These are phyloP conservation scores for Jatropha curcas DNA, from an alignment of 345 rosid species.

Conservation along the genomic window DNA sequence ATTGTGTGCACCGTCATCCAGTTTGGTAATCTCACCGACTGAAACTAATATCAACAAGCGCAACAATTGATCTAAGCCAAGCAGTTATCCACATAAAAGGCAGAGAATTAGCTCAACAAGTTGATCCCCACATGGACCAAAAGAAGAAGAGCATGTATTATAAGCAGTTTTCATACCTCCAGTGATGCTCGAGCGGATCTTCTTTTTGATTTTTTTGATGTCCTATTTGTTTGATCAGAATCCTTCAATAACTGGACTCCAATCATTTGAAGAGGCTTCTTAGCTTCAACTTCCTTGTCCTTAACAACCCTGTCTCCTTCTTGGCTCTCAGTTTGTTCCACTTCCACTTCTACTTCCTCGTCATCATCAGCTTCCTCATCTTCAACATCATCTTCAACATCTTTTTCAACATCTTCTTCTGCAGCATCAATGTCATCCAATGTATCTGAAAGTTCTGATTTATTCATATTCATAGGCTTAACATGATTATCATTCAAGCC, in stretches of 20 bases:
- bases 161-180: conserved; percentile 47
- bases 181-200: conserved; percentile 55
- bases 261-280: conserved; percentile 87
- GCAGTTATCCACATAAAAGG: neutral
- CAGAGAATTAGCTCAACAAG: neutral
- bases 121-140: neutral
- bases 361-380: conserved; percentile 50
- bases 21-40: neutral
- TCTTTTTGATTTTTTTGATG: conserved; percentile 63
- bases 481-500: conserved; percentile 52
- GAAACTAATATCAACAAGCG: neutral
- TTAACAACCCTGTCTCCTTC: conserved; percentile 59
- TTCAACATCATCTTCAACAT: conserved; percentile 50
- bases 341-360: conserved; percentile 38
- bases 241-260: conserved; percentile 94
- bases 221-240: conserved; percentile 50
- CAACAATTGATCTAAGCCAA: neutral
- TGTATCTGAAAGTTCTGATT: conserved; percentile 47
- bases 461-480: conserved; percentile 46
- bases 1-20: neutral
- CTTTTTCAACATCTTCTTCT: conserved; percentile 59
- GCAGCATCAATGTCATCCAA: conserved; percentile 53
- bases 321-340: conserved; percentile 60
- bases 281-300: conserved; percentile 77
- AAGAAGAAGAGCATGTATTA: neutral